A percentile compares a stretch with the other conserved stretches of the same genome.
Evolutionary conservation across 2,329 filamentous ascomycete genomes (phyloP).

Genomic region (Penicillium palitans): DNA sequence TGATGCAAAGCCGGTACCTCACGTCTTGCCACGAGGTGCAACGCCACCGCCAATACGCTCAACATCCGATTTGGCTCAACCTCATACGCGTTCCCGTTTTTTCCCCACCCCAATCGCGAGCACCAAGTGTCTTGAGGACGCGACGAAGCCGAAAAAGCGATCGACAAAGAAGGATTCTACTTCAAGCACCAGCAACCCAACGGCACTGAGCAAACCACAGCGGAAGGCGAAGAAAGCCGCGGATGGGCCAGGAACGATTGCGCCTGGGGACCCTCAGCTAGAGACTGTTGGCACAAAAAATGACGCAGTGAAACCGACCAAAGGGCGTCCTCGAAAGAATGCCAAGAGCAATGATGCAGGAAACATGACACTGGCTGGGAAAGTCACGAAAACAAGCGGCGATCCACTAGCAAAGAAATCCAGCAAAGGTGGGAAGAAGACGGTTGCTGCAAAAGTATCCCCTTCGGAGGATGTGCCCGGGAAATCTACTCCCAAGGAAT

Average conservation of each 20-base stretch:
- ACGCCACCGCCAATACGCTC: slow-evolving; percentile 32
- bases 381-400: slow-evolving; percentile 36
- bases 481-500: slow-evolving; percentile 5
- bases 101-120: slow-evolving; percentile 20
- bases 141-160: slow-evolving; percentile 15
- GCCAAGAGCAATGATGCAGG: slow-evolving; percentile 27
- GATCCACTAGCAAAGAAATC: slow-evolving; percentile 14
- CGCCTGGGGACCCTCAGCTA: not conserved
- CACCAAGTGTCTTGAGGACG: slow-evolving; percentile 4
- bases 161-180: slow-evolving; percentile 12
- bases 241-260: slow-evolving; percentile 8
- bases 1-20: slow-evolving; percentile 16
- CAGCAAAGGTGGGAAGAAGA: slow-evolving; percentile 16
- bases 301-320: slow-evolving; percentile 25
- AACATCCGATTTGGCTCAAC: slow-evolving; percentile 27
- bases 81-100: slow-evolving; percentile 28
- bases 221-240: slow-evolving; percentile 18
- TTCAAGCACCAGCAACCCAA: slow-evolving; percentile 9
- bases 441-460: not conserved
- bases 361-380: slow-evolving; percentile 39
- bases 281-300: slow-evolving; percentile 15
- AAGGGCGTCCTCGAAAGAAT: slow-evolving; percentile 23
- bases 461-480: slow-evolving; percentile 1
- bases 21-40: slow-evolving; percentile 20
- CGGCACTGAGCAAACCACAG: slow-evolving; percentile 14